Evolutionary conservation across 495 filamentous ascomycete genomes (phyloP).

Genomic region (Penicillium robsamsonii): DNA sequence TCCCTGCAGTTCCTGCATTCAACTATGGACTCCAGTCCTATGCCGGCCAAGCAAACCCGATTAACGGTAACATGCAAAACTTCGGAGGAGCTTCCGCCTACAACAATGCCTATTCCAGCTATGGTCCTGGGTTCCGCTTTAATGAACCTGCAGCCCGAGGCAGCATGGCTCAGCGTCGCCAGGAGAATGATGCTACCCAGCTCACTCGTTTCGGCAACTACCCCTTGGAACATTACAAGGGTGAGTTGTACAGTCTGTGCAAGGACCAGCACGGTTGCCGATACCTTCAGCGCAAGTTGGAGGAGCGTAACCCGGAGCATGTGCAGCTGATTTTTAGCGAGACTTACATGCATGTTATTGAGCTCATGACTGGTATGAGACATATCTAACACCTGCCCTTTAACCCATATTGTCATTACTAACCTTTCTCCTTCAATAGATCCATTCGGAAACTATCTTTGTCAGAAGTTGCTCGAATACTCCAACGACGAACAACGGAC

Average conservation of each 20-base stretch:
- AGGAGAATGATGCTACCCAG: constrained; percentile 40
- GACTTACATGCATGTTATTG: constrained; percentile 85
- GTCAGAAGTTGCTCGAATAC: constrained; percentile 93
- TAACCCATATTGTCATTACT: not conserved
- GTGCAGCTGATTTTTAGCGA: constrained; percentile 91
- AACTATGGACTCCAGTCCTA: constrained; percentile 36
- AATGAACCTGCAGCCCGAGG: constrained; percentile 30
- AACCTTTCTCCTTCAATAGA: constrained; percentile 49
- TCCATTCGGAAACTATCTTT: constrained; percentile 97
- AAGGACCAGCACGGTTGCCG: constrained; percentile 98
- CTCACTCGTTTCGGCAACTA: constrained; percentile 69
- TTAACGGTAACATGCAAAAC: constrained; percentile 29
- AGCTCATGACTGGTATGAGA: constrained; percentile 85
- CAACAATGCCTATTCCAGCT: constrained; percentile 26
- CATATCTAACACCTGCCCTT: not conserved
- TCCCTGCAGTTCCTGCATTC: constrained; percentile 26
- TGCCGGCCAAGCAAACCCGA: constrained; percentile 26
- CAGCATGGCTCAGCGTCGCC: constrained; percentile 27
- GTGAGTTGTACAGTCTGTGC: constrained; percentile 82
- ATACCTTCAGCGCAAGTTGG: constrained; percentile 94
- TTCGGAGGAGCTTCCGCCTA: constrained; percentile 20
- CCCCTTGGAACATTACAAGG: constrained; percentile 71
- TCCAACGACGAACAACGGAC: constrained; percentile 93
- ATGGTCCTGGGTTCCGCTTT: constrained; percentile 35
- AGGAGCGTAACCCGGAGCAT: constrained; percentile 78